Conservation (phyloP, 805 yeast species). For the Myxozyma geophila region DNA sequence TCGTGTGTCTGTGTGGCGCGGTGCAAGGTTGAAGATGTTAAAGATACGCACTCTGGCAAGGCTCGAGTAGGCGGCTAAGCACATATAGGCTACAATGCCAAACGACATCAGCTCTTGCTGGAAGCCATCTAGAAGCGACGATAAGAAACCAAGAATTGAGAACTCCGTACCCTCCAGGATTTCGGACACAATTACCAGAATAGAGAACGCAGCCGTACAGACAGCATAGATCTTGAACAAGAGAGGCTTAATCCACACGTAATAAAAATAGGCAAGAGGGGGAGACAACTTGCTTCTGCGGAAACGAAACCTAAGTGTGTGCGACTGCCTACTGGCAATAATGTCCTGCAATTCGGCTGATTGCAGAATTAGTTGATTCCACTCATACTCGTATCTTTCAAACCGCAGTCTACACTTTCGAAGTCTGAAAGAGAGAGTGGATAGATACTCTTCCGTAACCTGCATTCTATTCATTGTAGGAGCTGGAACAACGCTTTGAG, state of each 20-base stretch:
- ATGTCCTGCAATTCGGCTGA: conserved; percentile 64
- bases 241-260: conserved; percentile 54
- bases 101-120: conserved; percentile 51
- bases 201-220: conserved; percentile 52
- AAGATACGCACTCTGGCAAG: conserved; percentile 70
- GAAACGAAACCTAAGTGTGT: conserved; percentile 42
- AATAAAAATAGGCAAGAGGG: conserved; percentile 48
- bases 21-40: conserved; percentile 75
- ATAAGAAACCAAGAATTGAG: conserved; percentile 61
- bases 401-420: conserved; percentile 57
- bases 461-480: conserved; percentile 37
- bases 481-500: conserved; percentile 35
- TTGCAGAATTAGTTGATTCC: conserved; percentile 54
- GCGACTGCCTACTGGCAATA: conserved; percentile 49
- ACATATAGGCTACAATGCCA: conserved; percentile 64
- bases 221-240: conserved; percentile 52
- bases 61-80: conserved; percentile 66
- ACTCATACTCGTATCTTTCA: conserved; percentile 61
- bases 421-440: conserved; percentile 57
- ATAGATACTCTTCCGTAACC: conserved; percentile 51
- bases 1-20: conserved; percentile 71
- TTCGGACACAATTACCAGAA: conserved; percentile 72
- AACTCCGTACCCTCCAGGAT: conserved; percentile 68
- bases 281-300: conserved; percentile 48
- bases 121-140: conserved; percentile 49